Conservation (phyloP, 106 monocot genomes). For the Allium fistulosum region DNA sequence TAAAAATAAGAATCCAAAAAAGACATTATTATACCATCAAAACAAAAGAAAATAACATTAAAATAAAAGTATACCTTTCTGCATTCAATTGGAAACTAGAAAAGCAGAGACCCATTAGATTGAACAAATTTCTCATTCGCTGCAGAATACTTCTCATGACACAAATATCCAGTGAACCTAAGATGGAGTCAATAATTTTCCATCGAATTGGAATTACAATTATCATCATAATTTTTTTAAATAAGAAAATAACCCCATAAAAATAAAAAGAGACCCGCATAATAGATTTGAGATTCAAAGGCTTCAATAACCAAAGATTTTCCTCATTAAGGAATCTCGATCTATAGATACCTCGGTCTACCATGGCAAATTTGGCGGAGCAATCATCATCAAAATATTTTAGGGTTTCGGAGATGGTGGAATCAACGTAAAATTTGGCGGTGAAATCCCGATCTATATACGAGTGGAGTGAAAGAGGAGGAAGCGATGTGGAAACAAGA, state of each 20-base stretch:
- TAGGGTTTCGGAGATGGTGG: too few relatives aligned
- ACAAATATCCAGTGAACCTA: slow-evolving; percentile 38
- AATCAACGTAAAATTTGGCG: too few relatives aligned
- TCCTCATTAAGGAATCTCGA: slow-evolving; percentile 44
- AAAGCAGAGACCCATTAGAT: slow-evolving; percentile 29
- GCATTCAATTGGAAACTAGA: slow-evolving; percentile 55
- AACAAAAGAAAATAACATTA: background rate
- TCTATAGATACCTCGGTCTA: slow-evolving; percentile 64
- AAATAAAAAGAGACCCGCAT: slow-evolving; percentile 27
- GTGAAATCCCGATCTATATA: too few relatives aligned
- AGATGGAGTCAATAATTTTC: too few relatives aligned
- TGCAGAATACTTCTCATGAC: slow-evolving; percentile 60
- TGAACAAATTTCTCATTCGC: slow-evolving; percentile 33
- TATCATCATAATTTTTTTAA: background rate
- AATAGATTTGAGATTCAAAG: slow-evolving; percentile 45
- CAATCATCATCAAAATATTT: slow-evolving; percentile 4
- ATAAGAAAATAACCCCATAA: background rate
- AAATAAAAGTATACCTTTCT: slow-evolving; percentile 30
- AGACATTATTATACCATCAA: background rate
- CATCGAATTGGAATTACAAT: background rate
- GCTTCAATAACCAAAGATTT: slow-evolving; percentile 60
- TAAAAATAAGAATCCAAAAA: too few relatives aligned
- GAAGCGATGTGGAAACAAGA: too few relatives aligned
- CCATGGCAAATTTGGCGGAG: slow-evolving; percentile 75
- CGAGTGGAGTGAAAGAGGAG: too few relatives aligned